Conservation (phyloP, 176 grass and related monocot species). For the Triticum aestivum region DNA sequence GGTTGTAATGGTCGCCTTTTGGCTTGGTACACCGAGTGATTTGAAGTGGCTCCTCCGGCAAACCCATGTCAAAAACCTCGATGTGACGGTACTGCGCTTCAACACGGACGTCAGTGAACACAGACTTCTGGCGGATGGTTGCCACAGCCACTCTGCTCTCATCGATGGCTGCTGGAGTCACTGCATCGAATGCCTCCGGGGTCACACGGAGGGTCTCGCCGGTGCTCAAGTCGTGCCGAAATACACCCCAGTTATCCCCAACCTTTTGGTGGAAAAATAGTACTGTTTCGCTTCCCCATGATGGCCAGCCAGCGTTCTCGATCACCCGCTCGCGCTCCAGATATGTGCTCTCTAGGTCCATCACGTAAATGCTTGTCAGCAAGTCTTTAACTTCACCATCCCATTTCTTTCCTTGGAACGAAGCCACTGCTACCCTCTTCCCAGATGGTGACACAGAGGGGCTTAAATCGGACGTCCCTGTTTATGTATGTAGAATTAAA, state of each 20-base stretch:
- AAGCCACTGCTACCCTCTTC: conserved; percentile 33
- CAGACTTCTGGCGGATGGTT: neutral
- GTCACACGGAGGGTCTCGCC: neutral
- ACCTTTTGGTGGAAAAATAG: conserved; percentile 32
- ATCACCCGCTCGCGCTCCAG: neutral
- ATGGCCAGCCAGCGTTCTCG: conserved; percentile 38
- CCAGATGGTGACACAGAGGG: conserved; percentile 42
- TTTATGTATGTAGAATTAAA: neutral
- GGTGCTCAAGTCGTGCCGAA: neutral
- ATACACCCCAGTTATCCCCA: conserved; percentile 22
- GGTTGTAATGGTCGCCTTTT: neutral
- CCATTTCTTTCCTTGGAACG: conserved; percentile 16
- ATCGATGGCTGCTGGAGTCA: neutral
- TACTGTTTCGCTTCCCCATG: conserved; percentile 44
- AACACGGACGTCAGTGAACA: neutral
- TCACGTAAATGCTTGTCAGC: conserved; percentile 29
- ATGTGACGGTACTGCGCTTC: neutral
- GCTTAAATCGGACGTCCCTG: conserved; percentile 32
- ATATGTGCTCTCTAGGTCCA: conserved; percentile 17
- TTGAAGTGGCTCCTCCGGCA: neutral
- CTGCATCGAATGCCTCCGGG: neutral
- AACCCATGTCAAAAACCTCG: neutral
- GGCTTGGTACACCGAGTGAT: neutral
- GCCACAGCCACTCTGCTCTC: neutral
- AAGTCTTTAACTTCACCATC: conserved; percentile 37